phyloP scores from a whole-genome alignment of 306 rosid genomes.

The Pueraria montana region DNA sequence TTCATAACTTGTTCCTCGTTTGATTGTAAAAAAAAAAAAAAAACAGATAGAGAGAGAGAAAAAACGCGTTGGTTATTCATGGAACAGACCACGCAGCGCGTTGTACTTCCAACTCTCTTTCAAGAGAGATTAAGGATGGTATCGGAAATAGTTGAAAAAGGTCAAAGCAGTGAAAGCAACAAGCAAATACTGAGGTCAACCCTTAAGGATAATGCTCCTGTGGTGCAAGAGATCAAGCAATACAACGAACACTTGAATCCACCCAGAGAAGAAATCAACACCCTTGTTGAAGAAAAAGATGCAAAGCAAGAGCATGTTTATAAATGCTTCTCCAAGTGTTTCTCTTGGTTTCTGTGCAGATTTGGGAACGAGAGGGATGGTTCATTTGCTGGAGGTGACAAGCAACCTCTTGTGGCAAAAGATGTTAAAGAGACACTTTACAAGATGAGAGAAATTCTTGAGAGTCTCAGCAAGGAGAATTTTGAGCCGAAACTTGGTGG shows the following conservation, averaged over 20 bases:
- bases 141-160: neutral
- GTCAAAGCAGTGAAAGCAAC: neutral
- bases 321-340: neutral
- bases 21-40: neutral
- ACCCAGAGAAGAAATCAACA: constrained; percentile 44
- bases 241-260: constrained; percentile 30
- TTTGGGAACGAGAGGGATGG: neutral
- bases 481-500: neutral
- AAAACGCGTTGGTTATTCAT: neutral
- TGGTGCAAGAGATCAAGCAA: constrained; percentile 41
- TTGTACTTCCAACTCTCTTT: neutral
- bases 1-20: neutral
- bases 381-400: neutral
- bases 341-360: neutral
- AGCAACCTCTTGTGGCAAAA: constrained; percentile 14
- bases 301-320: neutral
- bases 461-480: constrained; percentile 2
- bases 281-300: constrained; percentile 17
- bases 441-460: constrained; percentile 20
- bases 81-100: neutral
- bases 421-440: constrained; percentile 42
- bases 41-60: neutral
- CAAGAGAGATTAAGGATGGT: neutral
- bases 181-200: constrained; percentile 12
- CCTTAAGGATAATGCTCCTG: neutral